Conservation (phyloP, 83 land plant species). For the Picea mariana region DNA sequence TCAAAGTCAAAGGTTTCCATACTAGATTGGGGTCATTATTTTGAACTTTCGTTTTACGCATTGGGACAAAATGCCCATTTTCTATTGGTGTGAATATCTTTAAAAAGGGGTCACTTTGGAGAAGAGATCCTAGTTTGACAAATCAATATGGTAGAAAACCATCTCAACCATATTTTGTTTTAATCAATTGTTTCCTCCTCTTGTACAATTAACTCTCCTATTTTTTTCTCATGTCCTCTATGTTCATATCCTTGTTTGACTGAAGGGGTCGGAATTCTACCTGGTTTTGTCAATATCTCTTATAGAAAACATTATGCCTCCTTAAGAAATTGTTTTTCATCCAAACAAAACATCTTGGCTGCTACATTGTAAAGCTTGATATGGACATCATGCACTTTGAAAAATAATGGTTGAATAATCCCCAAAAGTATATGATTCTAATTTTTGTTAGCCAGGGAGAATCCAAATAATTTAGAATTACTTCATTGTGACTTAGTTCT, state of each 20-base stretch:
- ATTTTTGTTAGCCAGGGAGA: constrained; percentile 70
- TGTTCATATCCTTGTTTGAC: constrained; percentile 31
- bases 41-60: constrained; percentile 79
- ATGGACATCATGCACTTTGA: constrained; percentile 79
- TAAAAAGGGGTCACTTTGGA: too few species aligned
- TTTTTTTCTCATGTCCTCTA: constrained; percentile 17
- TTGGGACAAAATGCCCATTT: constrained; percentile 50
- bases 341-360: constrained; percentile 66
- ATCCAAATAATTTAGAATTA: constrained; percentile 68
- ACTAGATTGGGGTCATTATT: constrained; percentile 74
- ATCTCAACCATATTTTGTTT: constrained; percentile 64
- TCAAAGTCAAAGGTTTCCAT: constrained; percentile 16
- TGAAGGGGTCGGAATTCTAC: constrained; percentile 43
- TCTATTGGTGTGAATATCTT: constrained; percentile 55
- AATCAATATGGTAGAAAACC: constrained; percentile 56
- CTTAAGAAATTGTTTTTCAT: constrained; percentile 83
- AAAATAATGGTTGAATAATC: constrained; percentile 66
- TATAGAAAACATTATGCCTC: constrained; percentile 71
- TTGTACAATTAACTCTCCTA: constrained; percentile 59
- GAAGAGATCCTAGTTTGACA: too few species aligned
- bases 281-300: constrained; percentile 67
- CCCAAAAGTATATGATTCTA: constrained; percentile 45
- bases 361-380: constrained; percentile 63
- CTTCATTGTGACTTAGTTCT: constrained; percentile 92
- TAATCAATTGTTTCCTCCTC: constrained; percentile 71